These are phyloP conservation scores for Microcos paniculata DNA, from an alignment of 345 rosid species.

Conservation along the genomic window DNA sequence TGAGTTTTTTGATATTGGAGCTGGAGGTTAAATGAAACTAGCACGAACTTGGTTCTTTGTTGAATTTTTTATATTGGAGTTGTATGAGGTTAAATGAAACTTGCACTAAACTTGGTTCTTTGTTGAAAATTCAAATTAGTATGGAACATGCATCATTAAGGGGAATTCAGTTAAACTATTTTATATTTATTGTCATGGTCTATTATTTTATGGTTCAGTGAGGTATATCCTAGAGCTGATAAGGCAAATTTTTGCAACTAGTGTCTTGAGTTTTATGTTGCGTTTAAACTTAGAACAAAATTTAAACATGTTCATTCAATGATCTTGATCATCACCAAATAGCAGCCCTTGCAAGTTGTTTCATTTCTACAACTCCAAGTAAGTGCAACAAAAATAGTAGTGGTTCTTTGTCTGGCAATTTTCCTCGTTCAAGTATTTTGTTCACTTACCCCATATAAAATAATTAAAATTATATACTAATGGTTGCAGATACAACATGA, in stretches of 20 bases:
- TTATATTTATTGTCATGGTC: no score
- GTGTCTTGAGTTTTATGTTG: neutral
- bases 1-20: neutral
- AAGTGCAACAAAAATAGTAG: slow-evolving; percentile 93
- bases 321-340: slow-evolving; percentile 97
- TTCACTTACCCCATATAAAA: neutral
- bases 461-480: neutral
- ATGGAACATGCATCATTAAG: neutral
- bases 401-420: slow-evolving; percentile 43
- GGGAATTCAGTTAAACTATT: no score
- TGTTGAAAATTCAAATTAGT: neutral
- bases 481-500: slow-evolving; percentile 84
- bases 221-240: neutral
- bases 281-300: neutral
- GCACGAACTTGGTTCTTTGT: slow-evolving; percentile 2
- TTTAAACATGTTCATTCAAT: slow-evolving; percentile 78
- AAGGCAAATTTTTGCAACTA: neutral
- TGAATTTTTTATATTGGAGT: no score
- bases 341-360: slow-evolving; percentile 98
- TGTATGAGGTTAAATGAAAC: no score
- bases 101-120: no score
- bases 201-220: neutral
- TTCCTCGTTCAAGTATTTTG: slow-evolving; percentile 2
- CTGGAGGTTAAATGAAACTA: slow-evolving; percentile 2
- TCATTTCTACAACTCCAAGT: slow-evolving; percentile 98